Evolutionary conservation across 495 filamentous ascomycete genomes (phyloP), one percentile per base, ranked within the genome.

Genomic region (Penicillium ucsense): DNA sequence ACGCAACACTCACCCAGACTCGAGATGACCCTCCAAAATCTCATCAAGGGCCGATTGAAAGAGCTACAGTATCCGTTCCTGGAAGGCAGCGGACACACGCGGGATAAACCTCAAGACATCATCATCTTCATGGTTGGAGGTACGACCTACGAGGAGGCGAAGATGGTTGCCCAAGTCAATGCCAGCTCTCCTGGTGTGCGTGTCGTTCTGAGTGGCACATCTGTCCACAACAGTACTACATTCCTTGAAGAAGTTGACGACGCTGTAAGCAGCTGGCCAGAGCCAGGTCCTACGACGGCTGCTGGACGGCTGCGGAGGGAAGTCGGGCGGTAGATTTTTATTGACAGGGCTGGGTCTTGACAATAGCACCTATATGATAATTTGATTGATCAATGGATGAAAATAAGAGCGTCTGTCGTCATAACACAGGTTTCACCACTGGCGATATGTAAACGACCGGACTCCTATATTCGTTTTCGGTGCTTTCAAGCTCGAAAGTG

Each of bases 51-150:
- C 8, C 79, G 86, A 47, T 67, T 98, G 41, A 81, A 80, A 51
- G 86, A 91, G 56, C 75, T 86, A 44, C 81, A 88, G 43, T 95
- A 95, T 55, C 92, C 92, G 0, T 97, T 95, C 62, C 75, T 96
- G 0, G 92, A 97, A 47, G 88, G 88, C 11, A 83, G 85, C 10
- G 83, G 82, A 8, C 77, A 84, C 8, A 94, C 88, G 6, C 76
- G 82, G 35, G 92, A 97, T 56, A 98, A 96, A 59, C 92, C 92
- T 20, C 92, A 98, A 63, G 94, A 98, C 63, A 85, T 97, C 38
- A 77, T 98, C 35, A 78, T 97, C 10, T 97, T 98, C 59, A 86
- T 97, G 59, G 74, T 95, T 42, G 92, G 94, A 20, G 92, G 92
- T 5, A 81, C 81, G 3, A 98, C 92, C 1, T 97, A 95, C 59